These are phyloP conservation scores for Naganishia liquefaciens DNA, from an alignment of 1,284 basidiomycete genomes.

Conservation along the genomic window DNA sequence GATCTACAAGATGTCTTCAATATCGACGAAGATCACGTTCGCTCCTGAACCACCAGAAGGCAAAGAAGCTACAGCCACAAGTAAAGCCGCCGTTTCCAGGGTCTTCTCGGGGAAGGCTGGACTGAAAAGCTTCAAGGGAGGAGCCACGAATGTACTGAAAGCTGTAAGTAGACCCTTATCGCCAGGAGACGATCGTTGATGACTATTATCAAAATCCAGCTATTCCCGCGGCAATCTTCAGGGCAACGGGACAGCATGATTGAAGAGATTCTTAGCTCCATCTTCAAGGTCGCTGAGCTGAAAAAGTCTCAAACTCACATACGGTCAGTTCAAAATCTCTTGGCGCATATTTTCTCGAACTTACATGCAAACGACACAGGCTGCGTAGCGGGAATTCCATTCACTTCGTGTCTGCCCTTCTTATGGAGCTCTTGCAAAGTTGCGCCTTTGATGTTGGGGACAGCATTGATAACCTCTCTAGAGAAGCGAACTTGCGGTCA, in stretches of 20 bases:
- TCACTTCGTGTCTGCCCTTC: slow-evolving; percentile 83
- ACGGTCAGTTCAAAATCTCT: slow-evolving; percentile 58
- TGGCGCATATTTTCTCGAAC: neutral
- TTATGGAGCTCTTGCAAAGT: slow-evolving; percentile 94
- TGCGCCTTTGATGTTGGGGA: slow-evolving; percentile 61
- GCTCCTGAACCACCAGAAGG: slow-evolving; percentile 24
- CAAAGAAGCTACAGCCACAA: slow-evolving; percentile 7
- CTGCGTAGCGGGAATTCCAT: slow-evolving; percentile 66
- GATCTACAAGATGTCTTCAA: slow-evolving; percentile 26
- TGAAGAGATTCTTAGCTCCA: slow-evolving; percentile 85
- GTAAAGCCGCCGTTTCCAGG: slow-evolving; percentile 7
- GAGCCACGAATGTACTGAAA: slow-evolving; percentile 77
- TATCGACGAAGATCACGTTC: slow-evolving; percentile 21
- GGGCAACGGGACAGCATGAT: slow-evolving; percentile 89
- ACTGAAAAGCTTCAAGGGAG: slow-evolving; percentile 76
- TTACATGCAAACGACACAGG: slow-evolving; percentile 36
- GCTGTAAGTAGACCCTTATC: slow-evolving; percentile 61
- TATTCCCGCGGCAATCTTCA: slow-evolving; percentile 83
- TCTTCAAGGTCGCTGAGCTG: slow-evolving; percentile 84
- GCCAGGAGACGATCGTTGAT: neutral
- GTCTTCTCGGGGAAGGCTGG: slow-evolving; percentile 58
- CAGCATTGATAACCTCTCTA: slow-evolving; percentile 14
- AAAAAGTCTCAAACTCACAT: slow-evolving; percentile 85
- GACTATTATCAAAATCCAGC: slow-evolving; percentile 55
- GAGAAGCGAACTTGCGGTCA: slow-evolving; percentile 15